Evolutionary conservation across 805 yeast species (phyloP).

Genomic region (Saccharomyces jurei): DNA sequence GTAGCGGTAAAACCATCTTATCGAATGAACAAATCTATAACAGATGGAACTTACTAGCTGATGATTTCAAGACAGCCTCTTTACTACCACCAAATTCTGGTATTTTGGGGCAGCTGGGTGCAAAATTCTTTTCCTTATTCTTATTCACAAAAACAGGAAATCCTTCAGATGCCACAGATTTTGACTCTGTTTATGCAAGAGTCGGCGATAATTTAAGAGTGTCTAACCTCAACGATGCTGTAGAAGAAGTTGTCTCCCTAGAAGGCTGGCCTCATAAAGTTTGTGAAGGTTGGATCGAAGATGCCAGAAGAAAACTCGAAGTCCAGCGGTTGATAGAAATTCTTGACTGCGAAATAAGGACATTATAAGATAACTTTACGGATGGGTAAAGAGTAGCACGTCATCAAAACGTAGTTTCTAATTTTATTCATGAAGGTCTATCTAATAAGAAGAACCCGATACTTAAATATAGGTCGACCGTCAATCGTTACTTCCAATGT

Average conservation of each 20-base stretch:
- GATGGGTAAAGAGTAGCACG: background rate
- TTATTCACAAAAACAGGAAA: slow-evolving; percentile 72
- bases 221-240: slow-evolving; percentile 79
- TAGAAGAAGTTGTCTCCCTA: slow-evolving; percentile 81
- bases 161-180: slow-evolving; percentile 65
- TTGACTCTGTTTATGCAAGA: slow-evolving; percentile 82
- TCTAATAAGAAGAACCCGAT: background rate
- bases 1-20: slow-evolving; percentile 46
- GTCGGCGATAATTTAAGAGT: slow-evolving; percentile 66
- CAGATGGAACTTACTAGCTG: slow-evolving; percentile 71
- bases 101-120: slow-evolving; percentile 80
- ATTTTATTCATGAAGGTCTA: background rate
- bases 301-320: slow-evolving; percentile 84
- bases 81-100: slow-evolving; percentile 94
- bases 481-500: background rate
- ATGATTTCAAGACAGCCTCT: slow-evolving; percentile 83
- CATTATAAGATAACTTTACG: slow-evolving; percentile 23
- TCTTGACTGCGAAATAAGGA: slow-evolving; percentile 57
- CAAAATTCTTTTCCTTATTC: slow-evolving; percentile 66
- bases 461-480: background rate
- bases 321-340: slow-evolving; percentile 69
- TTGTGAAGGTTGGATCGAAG: slow-evolving; percentile 86
- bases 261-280: slow-evolving; percentile 90
- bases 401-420: background rate
- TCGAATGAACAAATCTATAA: slow-evolving; percentile 70